Base-by-base conservation (phyloP, 2,329 filamentous ascomycete species). In the Talaromyces sp. region DNA sequence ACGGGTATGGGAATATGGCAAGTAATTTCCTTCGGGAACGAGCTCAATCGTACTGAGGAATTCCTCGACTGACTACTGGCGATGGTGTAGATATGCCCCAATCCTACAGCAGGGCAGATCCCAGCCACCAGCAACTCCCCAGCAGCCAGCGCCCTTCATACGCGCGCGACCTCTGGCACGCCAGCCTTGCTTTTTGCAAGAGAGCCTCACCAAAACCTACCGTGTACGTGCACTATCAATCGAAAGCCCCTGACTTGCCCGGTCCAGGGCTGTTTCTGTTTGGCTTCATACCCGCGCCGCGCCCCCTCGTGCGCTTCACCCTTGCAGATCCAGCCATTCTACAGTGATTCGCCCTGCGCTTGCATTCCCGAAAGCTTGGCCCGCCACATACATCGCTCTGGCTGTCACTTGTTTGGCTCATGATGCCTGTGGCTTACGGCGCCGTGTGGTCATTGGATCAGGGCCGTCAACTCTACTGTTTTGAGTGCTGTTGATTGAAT, bases 321-420 rank as follows among this genome's bases (percentile, higher is more conserved):
- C 62, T 63, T 63, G 59, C 62, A 63, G 60, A 59, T 30, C 17
- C 19, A 44, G 33, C 11, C 28, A 57, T 60, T 47, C 62, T 58
- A 19, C 52, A 58, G 30, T 60, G 42, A 60, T 44, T 28, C 25
- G 49, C 55, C 59, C 59, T 61, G 19, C n/a, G 55, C 27, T 54
- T 54, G 39, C 59, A 56, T 58, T 58, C 56, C 59, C 36, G 9
- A 32, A 62, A 54, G 55, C 60, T 62, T 58, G 60, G 60, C 60
- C n/a, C 51, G 56, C 51, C 60, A 59, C 51, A 51, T 54, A 59
- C 49, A 58, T 57, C 32, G 32, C 55, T 54, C 49, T 44, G 36
- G 27, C 33, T 57, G 9, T 44, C 11, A 57, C 22, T 7, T 15
- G 42, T 49, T 7, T 30, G 39, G 6, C 17, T 19, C 27, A 30